Conservation (phyloP, 305 asterid genomes). For the Rubia peregrina region DNA sequence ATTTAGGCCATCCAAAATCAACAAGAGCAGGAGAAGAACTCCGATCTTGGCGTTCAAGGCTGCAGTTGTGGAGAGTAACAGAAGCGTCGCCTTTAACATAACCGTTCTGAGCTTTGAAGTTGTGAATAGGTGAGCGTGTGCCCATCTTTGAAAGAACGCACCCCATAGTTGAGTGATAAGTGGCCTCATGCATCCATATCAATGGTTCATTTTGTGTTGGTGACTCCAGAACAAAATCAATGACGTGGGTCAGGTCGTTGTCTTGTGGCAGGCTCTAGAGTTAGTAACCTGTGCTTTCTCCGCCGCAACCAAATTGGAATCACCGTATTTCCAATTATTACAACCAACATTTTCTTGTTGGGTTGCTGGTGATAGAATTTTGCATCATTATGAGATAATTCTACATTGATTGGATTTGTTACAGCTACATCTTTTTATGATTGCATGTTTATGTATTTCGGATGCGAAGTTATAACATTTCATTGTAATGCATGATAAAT, state of each 20-base stretch:
- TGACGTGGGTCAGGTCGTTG: constrained; percentile 25
- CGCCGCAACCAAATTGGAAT: constrained; percentile 26
- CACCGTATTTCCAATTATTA: not conserved
- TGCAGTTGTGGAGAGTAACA: not conserved
- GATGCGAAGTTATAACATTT: too few species aligned
- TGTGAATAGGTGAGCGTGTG: constrained; percentile 26
- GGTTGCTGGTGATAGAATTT: too few species aligned
- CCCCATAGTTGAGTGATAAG: constrained; percentile 42
- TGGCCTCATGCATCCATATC: not conserved
- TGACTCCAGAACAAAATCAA: constrained; percentile 4
- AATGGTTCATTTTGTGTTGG: constrained; percentile 10
- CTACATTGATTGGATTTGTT: too few species aligned
- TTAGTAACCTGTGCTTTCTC: constrained; percentile 22
- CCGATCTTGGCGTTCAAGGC: constrained; percentile 18
- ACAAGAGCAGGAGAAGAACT: constrained; percentile 32
- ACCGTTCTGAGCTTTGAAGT: constrained; percentile 35
- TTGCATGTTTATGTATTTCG: too few species aligned
- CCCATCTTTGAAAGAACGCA: constrained; percentile 38
- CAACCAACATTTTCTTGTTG: not conserved
- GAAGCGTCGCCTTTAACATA: constrained; percentile 14
- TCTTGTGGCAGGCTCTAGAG: constrained; percentile 31
- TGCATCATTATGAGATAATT: too few species aligned
- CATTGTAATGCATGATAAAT: too few species aligned
- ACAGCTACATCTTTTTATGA: too few species aligned
- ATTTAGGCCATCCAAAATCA: constrained; percentile 68